Base-by-base conservation (phyloP, 768 basidiomycete species). In the Boletus subcaerulescens region DNA sequence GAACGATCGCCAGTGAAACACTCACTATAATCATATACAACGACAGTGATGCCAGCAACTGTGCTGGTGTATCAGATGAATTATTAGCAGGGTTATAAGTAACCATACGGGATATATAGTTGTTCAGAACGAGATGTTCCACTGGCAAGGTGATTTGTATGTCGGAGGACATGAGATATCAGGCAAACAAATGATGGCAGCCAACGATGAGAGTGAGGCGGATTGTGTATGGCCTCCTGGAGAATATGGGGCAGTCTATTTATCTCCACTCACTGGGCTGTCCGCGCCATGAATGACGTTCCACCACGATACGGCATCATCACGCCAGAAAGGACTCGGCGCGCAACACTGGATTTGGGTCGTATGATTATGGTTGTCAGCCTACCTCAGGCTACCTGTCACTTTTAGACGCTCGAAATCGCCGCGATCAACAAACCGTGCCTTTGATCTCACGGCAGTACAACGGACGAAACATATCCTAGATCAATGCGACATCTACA, bases 11-110 rank as follows among this genome's bases (percentile, higher is more conserved):
- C n/a, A n/a, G n/a, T n/a, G 14, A 33, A 17, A n/a, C 11, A 41
- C 52, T 46, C 17, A 53, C 52, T 24, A 17, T 47, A 53, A 35
- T 53, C 52, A 47, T 41, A 53, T 20, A 40, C 45, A 9, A 41
- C 45, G 6, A 22, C 52, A n/a, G 17, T 24, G 17, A 40, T 10
- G 17, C 32, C 13, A 3, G 39, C 22, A 4, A 53, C 52, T 53
- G 17, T 4, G 6, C 11, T n/a, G 14, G 12, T 7, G n/a, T 10
- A 12, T 43, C 20, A 53, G 52, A 29, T 31, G 12, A 3, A 43
- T 33, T 1, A 26, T 10, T 10, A 22, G 9, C 12, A 9, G 18
- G 29, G 22, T 12, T 31, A 14, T 31, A 18, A 50, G 7, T 2
- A 3, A 22, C 22, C 22, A 22, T 22, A 22, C 22, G 22, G 22